phyloP scores from a whole-genome alignment of 768 basidiomycete genomes.

The Trametes gibbosa region DNA sequence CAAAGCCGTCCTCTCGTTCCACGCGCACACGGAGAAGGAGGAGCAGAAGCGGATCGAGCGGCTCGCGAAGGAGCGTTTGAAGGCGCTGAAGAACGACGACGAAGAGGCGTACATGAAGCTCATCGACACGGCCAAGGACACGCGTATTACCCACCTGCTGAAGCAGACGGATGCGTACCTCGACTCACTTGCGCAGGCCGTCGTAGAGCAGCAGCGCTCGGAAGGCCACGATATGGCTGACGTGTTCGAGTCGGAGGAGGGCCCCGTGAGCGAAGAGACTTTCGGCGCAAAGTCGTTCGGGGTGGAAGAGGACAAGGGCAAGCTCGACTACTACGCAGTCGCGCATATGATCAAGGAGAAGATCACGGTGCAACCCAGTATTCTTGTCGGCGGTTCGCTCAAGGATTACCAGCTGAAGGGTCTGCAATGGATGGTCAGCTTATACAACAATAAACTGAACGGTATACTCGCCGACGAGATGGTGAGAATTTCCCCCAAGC shows the following conservation, averaged over 20 bases:
- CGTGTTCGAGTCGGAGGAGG: slow-evolving; percentile 61
- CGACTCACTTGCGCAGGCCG: slow-evolving; percentile 92
- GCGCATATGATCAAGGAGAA: slow-evolving; percentile 92
- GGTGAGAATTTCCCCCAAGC: slow-evolving; percentile 40
- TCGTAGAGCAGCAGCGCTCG: slow-evolving; percentile 88
- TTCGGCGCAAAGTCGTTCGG: slow-evolving; percentile 79
- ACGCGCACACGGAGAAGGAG: slow-evolving; percentile 91
- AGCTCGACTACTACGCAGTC: slow-evolving; percentile 94
- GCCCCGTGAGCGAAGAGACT: slow-evolving; percentile 79
- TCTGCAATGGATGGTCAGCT: slow-evolving; percentile 96
- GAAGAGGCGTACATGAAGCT: slow-evolving; percentile 99
- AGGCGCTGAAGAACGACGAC: slow-evolving; percentile 95
- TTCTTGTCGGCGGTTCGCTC: slow-evolving; percentile 83
- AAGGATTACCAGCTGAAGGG: slow-evolving; percentile 97
- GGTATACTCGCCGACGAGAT: slow-evolving; percentile 95
- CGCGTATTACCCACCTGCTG: slow-evolving; percentile 94
- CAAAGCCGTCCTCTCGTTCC: slow-evolving; percentile 78
- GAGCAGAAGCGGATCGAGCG: slow-evolving; percentile 97
- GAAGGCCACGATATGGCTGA: slow-evolving; percentile 38
- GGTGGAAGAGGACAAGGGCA: slow-evolving; percentile 68
- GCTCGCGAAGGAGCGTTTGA: slow-evolving; percentile 95
- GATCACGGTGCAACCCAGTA: slow-evolving; percentile 64
- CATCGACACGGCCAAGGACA: slow-evolving; percentile 98
- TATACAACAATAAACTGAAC: slow-evolving; percentile 95
- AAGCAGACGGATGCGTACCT: slow-evolving; percentile 93